A percentile compares a stretch with the other conserved stretches of the same genome.
Evolutionary conservation across 2,329 filamentous ascomycete genomes (phyloP).

Genomic region (Colletotrichum gigasporum): DNA sequence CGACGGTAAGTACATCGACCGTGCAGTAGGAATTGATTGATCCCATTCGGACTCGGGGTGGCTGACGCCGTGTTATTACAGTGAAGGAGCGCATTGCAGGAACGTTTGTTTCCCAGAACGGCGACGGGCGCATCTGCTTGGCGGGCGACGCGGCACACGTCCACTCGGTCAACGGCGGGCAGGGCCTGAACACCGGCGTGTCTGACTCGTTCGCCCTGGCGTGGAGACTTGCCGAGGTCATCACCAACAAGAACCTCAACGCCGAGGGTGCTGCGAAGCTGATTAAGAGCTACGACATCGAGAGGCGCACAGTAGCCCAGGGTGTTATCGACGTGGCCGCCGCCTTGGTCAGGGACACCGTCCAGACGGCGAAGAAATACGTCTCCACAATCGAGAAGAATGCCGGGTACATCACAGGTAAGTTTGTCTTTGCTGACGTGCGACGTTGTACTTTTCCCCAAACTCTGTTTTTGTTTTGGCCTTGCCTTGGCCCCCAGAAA

Average conservation of each 20-base stretch:
- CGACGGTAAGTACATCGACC: conserved; percentile 50
- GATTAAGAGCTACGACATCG: conserved; percentile 54
- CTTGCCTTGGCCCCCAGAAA: neutral
- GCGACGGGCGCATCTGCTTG: conserved; percentile 55
- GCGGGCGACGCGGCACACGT: conserved; percentile 62
- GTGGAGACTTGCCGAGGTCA: conserved; percentile 58
- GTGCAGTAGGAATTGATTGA: too few relatives aligned
- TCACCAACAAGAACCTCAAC: conserved; percentile 37
- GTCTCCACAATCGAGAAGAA: conserved; percentile 57
- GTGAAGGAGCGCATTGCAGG: conserved; percentile 64
- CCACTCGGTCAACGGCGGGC: conserved; percentile 56
- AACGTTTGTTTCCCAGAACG: conserved; percentile 49
- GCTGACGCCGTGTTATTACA: conserved; percentile 28
- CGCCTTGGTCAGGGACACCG: conserved; percentile 54
- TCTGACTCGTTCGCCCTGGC: conserved; percentile 59
- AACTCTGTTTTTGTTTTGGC: conserved; percentile 1
- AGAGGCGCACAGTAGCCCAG: conserved; percentile 53
- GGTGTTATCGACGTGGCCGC: conserved; percentile 58
- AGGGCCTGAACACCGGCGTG: conserved; percentile 62
- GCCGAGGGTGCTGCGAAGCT: conserved; percentile 37
- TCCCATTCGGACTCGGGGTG: neutral
- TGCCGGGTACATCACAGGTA: conserved; percentile 58
- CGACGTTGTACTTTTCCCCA: too few relatives aligned
- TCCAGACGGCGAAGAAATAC: conserved; percentile 53
- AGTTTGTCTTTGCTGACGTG: neutral